Evolutionary conservation across 2,329 filamentous ascomycete species (phyloP), one percentile per base, ranked within the genome.

Genomic region (Pyrenochaeta sp.): DNA sequence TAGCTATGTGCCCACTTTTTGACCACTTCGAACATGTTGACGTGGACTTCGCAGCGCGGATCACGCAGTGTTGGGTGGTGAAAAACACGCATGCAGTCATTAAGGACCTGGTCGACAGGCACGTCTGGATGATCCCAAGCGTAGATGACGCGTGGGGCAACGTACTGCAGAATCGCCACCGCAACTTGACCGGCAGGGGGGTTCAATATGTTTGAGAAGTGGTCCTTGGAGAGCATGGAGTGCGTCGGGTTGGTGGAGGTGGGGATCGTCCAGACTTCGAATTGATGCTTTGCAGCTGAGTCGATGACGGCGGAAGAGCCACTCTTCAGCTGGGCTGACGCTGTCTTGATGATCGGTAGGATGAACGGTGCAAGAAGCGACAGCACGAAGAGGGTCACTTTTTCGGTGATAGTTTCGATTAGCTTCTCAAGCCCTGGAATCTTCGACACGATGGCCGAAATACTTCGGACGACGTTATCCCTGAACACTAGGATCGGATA

Each of bases 401-500:
- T 94, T 80, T 99, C 95, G 54, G 91, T 92, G 69, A 99, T 96
- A 69, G 92, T 94, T 64, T 98, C 94, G 24, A 98, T 88, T n/a
- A 97, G 82, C 60, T 89, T 81, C 78, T 97, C 92, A 3, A 99
- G 84, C 0, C 94, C 94, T 0, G 95, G 95, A 39, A 99, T 90
- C 81, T 96, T 97, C 69, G 93, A 88, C 65, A 98, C 92, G 51
- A 93, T 90, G 39, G 88, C 86, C 72, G 88, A 92, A 77, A 99
- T 93, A 40, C 89, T 86, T 67, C 92, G 92, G 50, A 97, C 93
- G 53, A 99, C 93, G 72, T 90, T 95, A 81, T 99, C 95, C 58
- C 94, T 87, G 83, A 98, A 99, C 59, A 91, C 86, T 0, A 99
- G 85, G 59, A 99, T 97, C 0, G 95, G 95, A 72, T 98, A 98